phyloP scores from a whole-genome alignment of 495 filamentous ascomycete species.

The Hypoxylon lienhwacheense region DNA sequence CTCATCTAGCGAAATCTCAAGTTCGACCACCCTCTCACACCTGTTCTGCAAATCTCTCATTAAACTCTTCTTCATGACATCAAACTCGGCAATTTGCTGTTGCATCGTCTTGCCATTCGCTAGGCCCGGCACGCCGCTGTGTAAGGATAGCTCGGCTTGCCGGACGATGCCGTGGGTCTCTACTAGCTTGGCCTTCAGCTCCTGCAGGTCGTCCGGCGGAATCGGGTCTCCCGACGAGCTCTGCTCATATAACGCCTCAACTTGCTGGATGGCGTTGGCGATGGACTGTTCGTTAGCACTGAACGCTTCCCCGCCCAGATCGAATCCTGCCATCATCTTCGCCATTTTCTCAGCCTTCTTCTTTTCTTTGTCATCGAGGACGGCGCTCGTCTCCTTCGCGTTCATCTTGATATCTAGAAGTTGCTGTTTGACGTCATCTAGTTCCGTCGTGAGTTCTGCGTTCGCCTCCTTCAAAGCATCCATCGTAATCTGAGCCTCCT shows the following conservation, averaged over 20 bases:
- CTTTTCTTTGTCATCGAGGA: slow-evolving; percentile 93
- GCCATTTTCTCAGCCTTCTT: slow-evolving; percentile 99
- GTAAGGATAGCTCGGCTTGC: slow-evolving; percentile 83
- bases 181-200: slow-evolving; percentile 72
- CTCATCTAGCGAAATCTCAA: slow-evolving; percentile 95
- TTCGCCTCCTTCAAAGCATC: slow-evolving; percentile 96
- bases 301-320: slow-evolving; percentile 85
- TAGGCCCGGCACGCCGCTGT: slow-evolving; percentile 50
- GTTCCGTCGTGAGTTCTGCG: slow-evolving; percentile 81
- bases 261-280: slow-evolving; percentile 73
- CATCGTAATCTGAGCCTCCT: slow-evolving; percentile 96
- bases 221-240: slow-evolving; percentile 75
- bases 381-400: slow-evolving; percentile 86
- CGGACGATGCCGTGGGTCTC: slow-evolving; percentile 92
- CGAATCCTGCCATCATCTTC: slow-evolving; percentile 99
- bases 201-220: slow-evolving; percentile 76
- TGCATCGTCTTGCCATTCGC: slow-evolving; percentile 90
- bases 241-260: slow-evolving; percentile 77
- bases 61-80: slow-evolving; percentile 98
- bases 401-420: slow-evolving; percentile 93
- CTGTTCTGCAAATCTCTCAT: slow-evolving; percentile 99
- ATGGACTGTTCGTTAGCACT: slow-evolving; percentile 87
- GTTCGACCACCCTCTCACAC: slow-evolving; percentile 95
- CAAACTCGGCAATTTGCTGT: slow-evolving; percentile 97
- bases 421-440: slow-evolving; percentile 96